A percentile compares a stretch with the other conserved stretches of the same genome.
These are phyloP conservation scores for Aureobasidium uvarum DNA, from an alignment of 2,329 filamentous ascomycete genomes.

Conservation along the genomic window DNA sequence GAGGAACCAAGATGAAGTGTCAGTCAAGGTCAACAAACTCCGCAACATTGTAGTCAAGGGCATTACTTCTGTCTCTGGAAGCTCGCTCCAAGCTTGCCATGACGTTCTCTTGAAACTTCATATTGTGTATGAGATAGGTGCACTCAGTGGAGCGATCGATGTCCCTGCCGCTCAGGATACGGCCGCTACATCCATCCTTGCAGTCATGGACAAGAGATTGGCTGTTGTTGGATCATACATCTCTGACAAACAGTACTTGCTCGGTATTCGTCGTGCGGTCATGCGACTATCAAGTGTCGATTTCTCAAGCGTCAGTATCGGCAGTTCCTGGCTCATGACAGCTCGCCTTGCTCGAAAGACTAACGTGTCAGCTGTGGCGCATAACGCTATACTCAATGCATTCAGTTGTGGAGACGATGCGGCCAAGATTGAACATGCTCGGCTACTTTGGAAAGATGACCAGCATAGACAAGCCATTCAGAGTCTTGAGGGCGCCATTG, in stretches of 20 bases:
- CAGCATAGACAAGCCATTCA: slow-evolving; percentile 95
- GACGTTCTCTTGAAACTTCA: slow-evolving; percentile 84
- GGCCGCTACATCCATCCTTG: slow-evolving; percentile 25
- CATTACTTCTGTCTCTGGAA: slow-evolving; percentile 72
- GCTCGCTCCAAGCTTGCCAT: slow-evolving; percentile 80
- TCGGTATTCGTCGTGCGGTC: slow-evolving; percentile 79
- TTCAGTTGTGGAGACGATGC: slow-evolving; percentile 79
- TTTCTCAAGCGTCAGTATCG: slow-evolving; percentile 72
- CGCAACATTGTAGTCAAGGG: slow-evolving; percentile 69
- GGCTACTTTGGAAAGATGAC: slow-evolving; percentile 88
- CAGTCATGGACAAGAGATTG: slow-evolving; percentile 68
- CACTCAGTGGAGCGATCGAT: slow-evolving; percentile 56
- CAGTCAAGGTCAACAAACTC: slow-evolving; percentile 59
- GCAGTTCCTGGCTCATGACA: slow-evolving; percentile 79
- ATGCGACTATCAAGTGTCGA: slow-evolving; percentile 65
- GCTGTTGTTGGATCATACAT: slow-evolving; percentile 85
- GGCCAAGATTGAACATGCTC: slow-evolving; percentile 90
- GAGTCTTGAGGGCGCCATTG: slow-evolving; percentile 80
- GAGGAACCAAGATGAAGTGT: slow-evolving; percentile 54
- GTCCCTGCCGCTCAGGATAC: background rate
- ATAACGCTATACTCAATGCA: slow-evolving; percentile 89
- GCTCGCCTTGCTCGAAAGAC: slow-evolving; percentile 84
- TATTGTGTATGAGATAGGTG: slow-evolving; percentile 80
- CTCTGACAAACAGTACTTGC: slow-evolving; percentile 87
- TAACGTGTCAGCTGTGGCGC: slow-evolving; percentile 79